Percentiles rank a stretch among this genome's conserved stretches.
These are phyloP conservation scores for Nitzschia putrida DNA, from an alignment of 108 stramenopile genomes.

Conservation along the genomic window DNA sequence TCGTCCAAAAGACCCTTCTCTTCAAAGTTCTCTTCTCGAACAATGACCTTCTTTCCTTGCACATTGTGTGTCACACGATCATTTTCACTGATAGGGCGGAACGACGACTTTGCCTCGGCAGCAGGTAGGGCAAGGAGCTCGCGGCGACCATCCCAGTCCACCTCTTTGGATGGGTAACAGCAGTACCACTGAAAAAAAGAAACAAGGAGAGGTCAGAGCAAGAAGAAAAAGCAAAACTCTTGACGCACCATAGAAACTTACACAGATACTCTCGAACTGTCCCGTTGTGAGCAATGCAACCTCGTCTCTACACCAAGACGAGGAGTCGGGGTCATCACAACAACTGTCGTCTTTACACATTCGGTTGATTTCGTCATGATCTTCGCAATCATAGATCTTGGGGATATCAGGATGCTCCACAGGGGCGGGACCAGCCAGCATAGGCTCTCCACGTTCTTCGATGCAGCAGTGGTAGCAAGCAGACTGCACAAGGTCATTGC, in stretches of 20 bases:
- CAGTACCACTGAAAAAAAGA: conserved; percentile 30
- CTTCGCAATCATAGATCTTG: conserved; percentile 14
- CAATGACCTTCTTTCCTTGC: conserved; percentile 19
- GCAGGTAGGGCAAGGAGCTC: background rate
- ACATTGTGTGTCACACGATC: conserved; percentile 15
- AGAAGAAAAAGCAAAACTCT: background rate
- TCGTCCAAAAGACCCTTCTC: conserved; percentile 31
- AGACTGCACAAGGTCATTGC: conserved; percentile 22
- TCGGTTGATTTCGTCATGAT: conserved; percentile 6
- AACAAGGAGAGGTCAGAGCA: background rate
- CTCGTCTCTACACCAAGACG: conserved; percentile 13
- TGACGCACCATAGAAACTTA: conserved; percentile 6
- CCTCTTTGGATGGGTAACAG: conserved; percentile 32
- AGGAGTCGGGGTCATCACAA: conserved; percentile 17
- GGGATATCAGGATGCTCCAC: conserved; percentile 19
- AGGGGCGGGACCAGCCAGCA: conserved; percentile 20
- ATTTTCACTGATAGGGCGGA: conserved; percentile 1
- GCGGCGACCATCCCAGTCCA: conserved; percentile 2
- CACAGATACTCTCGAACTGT: conserved; percentile 35
- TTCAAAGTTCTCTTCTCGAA: conserved; percentile 41
- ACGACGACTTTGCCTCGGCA: conserved; percentile 9
- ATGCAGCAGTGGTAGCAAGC: conserved; percentile 39
- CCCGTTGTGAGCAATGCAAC: conserved; percentile 5
- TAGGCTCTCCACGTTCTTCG: conserved; percentile 16
- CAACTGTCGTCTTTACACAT: conserved; percentile 31